Conservation (phyloP, 169 alveolate species). For the Eimeria maxima region DNA sequence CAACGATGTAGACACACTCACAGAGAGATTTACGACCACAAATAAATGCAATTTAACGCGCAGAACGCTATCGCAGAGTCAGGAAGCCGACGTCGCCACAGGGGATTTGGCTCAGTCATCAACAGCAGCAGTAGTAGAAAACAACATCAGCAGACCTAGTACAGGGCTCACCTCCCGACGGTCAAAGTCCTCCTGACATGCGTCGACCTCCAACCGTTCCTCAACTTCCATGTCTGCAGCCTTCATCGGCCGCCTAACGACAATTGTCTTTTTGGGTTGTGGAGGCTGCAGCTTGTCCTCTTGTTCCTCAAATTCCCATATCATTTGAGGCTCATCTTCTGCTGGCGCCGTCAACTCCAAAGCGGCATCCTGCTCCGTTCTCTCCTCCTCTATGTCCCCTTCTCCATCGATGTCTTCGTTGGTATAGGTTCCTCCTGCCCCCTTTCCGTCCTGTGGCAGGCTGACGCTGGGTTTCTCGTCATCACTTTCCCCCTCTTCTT, state of each 20-base stretch:
- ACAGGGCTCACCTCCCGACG: conserved; percentile 49
- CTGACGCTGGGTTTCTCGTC: conserved; percentile 1
- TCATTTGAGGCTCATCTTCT: conserved; percentile 21
- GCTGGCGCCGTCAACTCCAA: background rate
- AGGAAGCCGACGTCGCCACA: background rate
- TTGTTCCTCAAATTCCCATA: conserved; percentile 27
- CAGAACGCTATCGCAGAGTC: too few relatives aligned
- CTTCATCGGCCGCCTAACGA: conserved; percentile 26
- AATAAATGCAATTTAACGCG: too few relatives aligned
- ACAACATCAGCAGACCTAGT: background rate
- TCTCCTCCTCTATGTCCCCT: background rate
- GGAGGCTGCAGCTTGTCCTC: background rate
- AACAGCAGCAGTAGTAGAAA: background rate
- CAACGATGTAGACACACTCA: background rate
- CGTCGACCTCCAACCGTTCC: conserved; percentile 36
- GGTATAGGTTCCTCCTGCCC: background rate
- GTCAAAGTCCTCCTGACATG: conserved; percentile 46
- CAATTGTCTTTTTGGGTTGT: background rate
- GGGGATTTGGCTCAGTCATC: background rate
- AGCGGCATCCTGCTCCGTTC: background rate
- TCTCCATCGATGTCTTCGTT: background rate
- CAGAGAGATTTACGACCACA: background rate
- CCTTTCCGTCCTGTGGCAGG: background rate
- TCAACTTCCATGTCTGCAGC: conserved; percentile 42
- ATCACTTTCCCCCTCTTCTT: background rate